Conservation (phyloP, 345 rosid species). For the Geranium rotundifolium region DNA sequence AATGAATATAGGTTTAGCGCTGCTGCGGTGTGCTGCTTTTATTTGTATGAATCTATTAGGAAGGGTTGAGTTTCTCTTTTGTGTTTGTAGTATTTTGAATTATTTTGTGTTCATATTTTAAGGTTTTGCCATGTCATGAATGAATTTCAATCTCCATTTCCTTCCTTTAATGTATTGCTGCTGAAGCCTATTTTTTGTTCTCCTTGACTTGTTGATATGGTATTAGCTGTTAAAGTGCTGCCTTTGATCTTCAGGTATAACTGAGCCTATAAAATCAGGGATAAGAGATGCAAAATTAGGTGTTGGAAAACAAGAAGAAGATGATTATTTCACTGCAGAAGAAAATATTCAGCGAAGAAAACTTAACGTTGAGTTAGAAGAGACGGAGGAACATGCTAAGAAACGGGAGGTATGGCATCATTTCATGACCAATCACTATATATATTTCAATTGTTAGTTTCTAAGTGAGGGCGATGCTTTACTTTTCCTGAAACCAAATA, state of each 20-base stretch:
- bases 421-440: neutral
- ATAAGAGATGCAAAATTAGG: slow-evolving; percentile 89
- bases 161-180: too few relatives aligned
- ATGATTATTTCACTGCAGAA: slow-evolving; percentile 87
- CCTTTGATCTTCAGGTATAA: slow-evolving; percentile 41
- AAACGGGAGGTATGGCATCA: slow-evolving; percentile 83
- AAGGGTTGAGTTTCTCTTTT: neutral
- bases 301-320: slow-evolving; percentile 96
- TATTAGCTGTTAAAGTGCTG: neutral
- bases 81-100: too few relatives aligned
- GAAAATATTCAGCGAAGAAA: slow-evolving; percentile 87
- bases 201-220: neutral
- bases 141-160: too few relatives aligned
- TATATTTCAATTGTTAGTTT: slow-evolving; percentile 9
- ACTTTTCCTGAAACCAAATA: slow-evolving; percentile 33
- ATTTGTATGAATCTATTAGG: neutral
- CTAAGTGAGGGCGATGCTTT: slow-evolving; percentile 40
- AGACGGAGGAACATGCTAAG: slow-evolving; percentile 73
- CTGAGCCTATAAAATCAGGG: slow-evolving; percentile 89
- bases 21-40: neutral
- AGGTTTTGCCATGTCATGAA: too few relatives aligned
- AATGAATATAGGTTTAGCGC: neutral
- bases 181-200: neutral
- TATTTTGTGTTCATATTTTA: too few relatives aligned
- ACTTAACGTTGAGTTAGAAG: slow-evolving; percentile 85